phyloP scores from a whole-genome alignment of 148 eudicot genomes.

The Amaranthus hypochondriacus region DNA sequence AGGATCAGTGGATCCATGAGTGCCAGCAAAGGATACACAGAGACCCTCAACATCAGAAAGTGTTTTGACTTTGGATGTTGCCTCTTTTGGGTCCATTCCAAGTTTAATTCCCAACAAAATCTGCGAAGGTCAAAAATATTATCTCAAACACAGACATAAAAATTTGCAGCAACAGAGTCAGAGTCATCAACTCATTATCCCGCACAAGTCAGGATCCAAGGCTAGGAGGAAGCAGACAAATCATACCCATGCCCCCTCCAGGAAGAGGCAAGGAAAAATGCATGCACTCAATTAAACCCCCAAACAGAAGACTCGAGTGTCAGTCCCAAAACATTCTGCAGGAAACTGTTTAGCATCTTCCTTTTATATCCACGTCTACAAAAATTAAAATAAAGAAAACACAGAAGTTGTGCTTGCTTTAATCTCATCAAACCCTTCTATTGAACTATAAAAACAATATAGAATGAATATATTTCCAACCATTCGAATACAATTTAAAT shows the following conservation, averaged over 20 bases:
- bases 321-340: not conserved
- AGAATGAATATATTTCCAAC: no score
- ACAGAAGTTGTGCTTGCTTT: not conserved
- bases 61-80: slow-evolving; percentile 61
- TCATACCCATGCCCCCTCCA: no score
- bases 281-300: no score
- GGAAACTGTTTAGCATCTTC: not conserved
- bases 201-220: no score
- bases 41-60: slow-evolving; percentile 98
- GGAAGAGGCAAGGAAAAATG: no score
- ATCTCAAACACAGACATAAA: not conserved
- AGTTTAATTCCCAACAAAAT: slow-evolving; percentile 82
- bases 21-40: slow-evolving; percentile 69
- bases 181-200: no score
- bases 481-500: not conserved
- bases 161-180: not conserved
- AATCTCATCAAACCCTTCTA: not conserved
- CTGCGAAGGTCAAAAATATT: slow-evolving; percentile 35
- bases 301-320: not conserved
- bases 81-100: slow-evolving; percentile 80
- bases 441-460: not conserved
- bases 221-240: no score
- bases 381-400: not conserved
- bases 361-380: not conserved
- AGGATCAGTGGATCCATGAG: slow-evolving; percentile 75